Conservation (phyloP, 1,284 basidiomycete genomes). For the Leccinum subspadiceum region DNA sequence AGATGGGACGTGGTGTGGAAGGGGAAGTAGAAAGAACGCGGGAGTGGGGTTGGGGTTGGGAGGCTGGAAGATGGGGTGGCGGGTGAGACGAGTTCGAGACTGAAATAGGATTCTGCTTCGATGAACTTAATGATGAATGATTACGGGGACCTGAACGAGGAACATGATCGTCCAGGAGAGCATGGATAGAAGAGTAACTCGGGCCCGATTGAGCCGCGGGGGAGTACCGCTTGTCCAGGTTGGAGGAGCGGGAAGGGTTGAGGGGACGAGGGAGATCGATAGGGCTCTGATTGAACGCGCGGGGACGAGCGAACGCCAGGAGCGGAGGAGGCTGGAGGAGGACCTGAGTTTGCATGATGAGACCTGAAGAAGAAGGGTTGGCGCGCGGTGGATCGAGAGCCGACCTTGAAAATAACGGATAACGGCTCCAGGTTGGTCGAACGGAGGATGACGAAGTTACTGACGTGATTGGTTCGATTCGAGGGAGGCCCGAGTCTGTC, state of each 20-base stretch:
- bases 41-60: constrained; percentile 7
- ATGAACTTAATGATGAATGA: constrained; percentile 14
- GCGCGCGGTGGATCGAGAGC: constrained; percentile 10
- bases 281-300: constrained; percentile 6
- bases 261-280: constrained; percentile 4
- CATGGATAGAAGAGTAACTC: constrained; percentile 4
- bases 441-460: constrained; percentile 19
- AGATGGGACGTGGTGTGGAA: background rate
- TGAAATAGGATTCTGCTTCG: constrained; percentile 13
- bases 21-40: constrained; percentile 7
- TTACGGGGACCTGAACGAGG: constrained; percentile 17
- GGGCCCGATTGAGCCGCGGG: constrained; percentile 16
- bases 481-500: constrained; percentile 19
- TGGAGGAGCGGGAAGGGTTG: background rate
- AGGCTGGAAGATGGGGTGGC: constrained; percentile 8
- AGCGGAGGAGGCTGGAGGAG: constrained; percentile 26
- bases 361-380: constrained; percentile 13
- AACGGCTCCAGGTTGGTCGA: background rate
- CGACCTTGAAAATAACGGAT: constrained; percentile 20
- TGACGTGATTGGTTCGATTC: constrained; percentile 29
- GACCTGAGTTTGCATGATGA: constrained; percentile 27
- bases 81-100: constrained; percentile 16
- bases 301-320: constrained; percentile 13
- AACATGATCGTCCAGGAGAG: constrained; percentile 13
- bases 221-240: constrained; percentile 10